Evolutionary conservation across 2,329 filamentous ascomycete genomes (phyloP), one percentile per base, ranked within the genome.

Genomic region (Stemphylium vesicarium): DNA sequence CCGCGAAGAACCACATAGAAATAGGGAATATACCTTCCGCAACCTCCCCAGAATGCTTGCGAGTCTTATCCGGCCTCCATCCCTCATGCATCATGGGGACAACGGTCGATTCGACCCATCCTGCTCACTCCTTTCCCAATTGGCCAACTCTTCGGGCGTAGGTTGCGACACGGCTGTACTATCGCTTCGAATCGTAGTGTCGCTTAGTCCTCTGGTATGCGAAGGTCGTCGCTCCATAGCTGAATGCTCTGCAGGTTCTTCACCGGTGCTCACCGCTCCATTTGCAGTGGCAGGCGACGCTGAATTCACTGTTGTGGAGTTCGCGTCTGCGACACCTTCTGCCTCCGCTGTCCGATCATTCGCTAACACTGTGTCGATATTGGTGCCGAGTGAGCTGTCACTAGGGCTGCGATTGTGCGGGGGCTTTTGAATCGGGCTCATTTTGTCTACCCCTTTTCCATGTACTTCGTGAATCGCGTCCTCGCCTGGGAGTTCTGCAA

Each of bases 121-220:
- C 3, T 59, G 40, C 31, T 16, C 55, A 26, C 35, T 55, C 44
- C 32, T 53, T 16, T 50, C 63, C 72, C 72, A 75, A 11, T 46
- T 55, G 41, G 69, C 65, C 37, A 70, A 38, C 35, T 75, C 70
- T 42, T 74, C 71, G 15, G 70, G 64, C 31, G 71, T 73, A 1
- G 71, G 70, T 26, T 72, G 63, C n/a, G 69, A 73, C 9, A 74
- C 68, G 7, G 65, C 72, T 35, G 72, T 75, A 42, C 60, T 71
- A 10, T 74, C 70, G 42, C 70, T 74, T 22, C 69, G 60, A 1
- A 73, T 50, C 4, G 72, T 73, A 2, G 56, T 62, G 51, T 75
- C 70, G 56, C 72, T 75, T 11, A 69, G 47, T 2, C 68, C 71
- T 37, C 72, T 56, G 4, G 62, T 50, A 45, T 74, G 71, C n/a